phyloP scores from a whole-genome alignment of 2,329 filamentous ascomycete genomes.

The Cercospora citrullina region DNA sequence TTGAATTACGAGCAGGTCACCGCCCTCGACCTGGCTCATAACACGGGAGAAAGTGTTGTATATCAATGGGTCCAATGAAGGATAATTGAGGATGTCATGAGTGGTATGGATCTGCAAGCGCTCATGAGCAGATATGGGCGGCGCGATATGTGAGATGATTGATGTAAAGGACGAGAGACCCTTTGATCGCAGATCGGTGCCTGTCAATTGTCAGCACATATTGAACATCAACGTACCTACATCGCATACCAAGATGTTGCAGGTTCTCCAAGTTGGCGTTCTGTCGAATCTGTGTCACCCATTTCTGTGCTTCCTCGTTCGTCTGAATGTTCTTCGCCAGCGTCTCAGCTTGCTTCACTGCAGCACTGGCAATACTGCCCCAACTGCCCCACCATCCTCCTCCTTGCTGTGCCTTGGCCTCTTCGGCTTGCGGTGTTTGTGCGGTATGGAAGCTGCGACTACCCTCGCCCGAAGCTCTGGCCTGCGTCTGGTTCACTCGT shows the following conservation, averaged over 20 bases:
- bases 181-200: constrained; percentile 80
- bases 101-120: constrained; percentile 96
- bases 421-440: constrained; percentile 60
- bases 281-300: constrained; percentile 89
- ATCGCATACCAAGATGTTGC: constrained; percentile 66
- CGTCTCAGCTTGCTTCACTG: constrained; percentile 87
- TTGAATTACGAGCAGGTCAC: constrained; percentile 90
- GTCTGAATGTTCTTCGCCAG: constrained; percentile 93
- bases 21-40: constrained; percentile 98
- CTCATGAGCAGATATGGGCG: constrained; percentile 95
- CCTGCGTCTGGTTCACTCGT: constrained; percentile 37
- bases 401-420: constrained; percentile 35
- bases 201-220: constrained; percentile 49
- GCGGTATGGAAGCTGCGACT: constrained; percentile 68
- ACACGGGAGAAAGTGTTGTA: constrained; percentile 90
- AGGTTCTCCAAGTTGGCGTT: constrained; percentile 71
- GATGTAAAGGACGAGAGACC: constrained; percentile 94
- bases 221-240: not conserved
- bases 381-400: constrained; percentile 83
- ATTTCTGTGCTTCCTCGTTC: constrained; percentile 94
- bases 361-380: constrained; percentile 77
- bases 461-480: constrained; percentile 77
- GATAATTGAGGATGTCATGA: constrained; percentile 92
- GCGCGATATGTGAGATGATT: constrained; percentile 90
- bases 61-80: constrained; percentile 88